phyloP scores from a whole-genome alignment of 108 stramenopile species.

The Skeletonema tropicum region DNA sequence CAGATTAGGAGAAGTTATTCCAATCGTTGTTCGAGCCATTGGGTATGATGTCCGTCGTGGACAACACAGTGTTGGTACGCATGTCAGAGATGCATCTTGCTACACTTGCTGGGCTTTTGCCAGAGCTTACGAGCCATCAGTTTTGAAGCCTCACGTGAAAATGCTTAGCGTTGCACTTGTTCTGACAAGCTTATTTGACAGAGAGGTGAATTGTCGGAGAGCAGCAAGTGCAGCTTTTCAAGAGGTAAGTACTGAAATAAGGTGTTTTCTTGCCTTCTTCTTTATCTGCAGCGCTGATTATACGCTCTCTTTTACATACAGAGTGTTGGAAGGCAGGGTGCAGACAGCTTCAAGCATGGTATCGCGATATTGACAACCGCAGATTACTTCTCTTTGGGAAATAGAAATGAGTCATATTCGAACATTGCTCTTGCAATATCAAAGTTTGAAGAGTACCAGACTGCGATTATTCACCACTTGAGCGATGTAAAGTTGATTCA shows the following conservation, averaged over 20 bases:
- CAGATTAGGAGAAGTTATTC: slow-evolving; percentile 82
- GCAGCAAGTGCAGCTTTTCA: slow-evolving; percentile 99
- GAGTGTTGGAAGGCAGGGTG: slow-evolving; percentile 44
- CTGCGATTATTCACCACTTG: slow-evolving; percentile 80
- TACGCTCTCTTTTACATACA: background rate
- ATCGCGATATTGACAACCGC: slow-evolving; percentile 94
- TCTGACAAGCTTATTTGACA: slow-evolving; percentile 92
- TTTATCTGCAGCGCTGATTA: background rate
- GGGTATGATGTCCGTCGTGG: slow-evolving; percentile 91
- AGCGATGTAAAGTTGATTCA: slow-evolving; percentile 80
- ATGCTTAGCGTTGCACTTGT: slow-evolving; percentile 81
- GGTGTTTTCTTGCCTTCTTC: background rate
- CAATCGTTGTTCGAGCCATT: slow-evolving; percentile 81
- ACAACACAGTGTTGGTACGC: slow-evolving; percentile 91
- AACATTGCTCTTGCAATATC: slow-evolving; percentile 77
- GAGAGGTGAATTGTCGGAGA: slow-evolving; percentile 97
- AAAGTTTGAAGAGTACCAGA: slow-evolving; percentile 81
- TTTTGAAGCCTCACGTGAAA: slow-evolving; percentile 74
- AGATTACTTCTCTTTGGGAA: slow-evolving; percentile 97
- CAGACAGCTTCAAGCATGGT: slow-evolving; percentile 92
- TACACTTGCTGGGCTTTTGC: slow-evolving; percentile 99
- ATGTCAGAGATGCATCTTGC: slow-evolving; percentile 98
- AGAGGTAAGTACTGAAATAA: slow-evolving; percentile 54
- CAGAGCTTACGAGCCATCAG: slow-evolving; percentile 90
- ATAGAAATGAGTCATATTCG: slow-evolving; percentile 84